Evolutionary conservation across 116 monocot species (phyloP).

Genomic region (Iris pallida): DNA sequence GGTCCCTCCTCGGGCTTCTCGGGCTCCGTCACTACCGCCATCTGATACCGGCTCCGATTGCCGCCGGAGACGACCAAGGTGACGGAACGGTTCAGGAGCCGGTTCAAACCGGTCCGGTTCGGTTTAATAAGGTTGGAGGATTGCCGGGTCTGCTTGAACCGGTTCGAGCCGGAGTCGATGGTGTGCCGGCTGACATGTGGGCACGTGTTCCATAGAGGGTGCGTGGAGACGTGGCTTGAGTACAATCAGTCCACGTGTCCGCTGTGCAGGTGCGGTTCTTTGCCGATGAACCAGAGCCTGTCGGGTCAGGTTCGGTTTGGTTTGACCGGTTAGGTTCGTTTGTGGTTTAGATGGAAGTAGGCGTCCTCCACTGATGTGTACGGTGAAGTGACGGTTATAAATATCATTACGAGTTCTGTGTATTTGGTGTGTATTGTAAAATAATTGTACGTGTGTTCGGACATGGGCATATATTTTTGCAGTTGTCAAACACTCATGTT

Average conservation of each 20-base stretch:
- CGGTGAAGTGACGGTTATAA: no score
- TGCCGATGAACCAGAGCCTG: no score
- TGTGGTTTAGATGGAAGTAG: no score
- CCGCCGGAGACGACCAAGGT: constrained; percentile 6
- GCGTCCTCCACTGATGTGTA: no score
- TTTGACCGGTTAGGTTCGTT: no score
- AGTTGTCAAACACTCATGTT: no score
- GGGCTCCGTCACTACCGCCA: constrained; percentile 20
- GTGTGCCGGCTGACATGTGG: constrained; percentile 80
- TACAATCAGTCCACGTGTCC: constrained; percentile 86
- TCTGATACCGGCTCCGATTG: no score
- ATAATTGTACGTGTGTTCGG: no score
- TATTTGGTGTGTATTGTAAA: no score
- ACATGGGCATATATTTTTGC: no score
- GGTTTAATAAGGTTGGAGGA: constrained; percentile 3
- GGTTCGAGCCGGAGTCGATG: constrained; percentile 73
- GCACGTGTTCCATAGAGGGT: constrained; percentile 74
- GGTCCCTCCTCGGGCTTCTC: constrained; percentile 43
- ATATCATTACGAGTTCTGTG: no score
- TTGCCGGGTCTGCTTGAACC: constrained; percentile 74
- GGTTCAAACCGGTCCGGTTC: constrained; percentile 54
- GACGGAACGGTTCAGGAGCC: constrained; percentile 53
- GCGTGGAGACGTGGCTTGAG: constrained; percentile 82
- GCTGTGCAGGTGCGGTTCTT: constrained; percentile 83
- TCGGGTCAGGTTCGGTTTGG: no score